Evolutionary conservation across 495 filamentous ascomycete species (phyloP).

Genomic region (Daldinia vernicosa): DNA sequence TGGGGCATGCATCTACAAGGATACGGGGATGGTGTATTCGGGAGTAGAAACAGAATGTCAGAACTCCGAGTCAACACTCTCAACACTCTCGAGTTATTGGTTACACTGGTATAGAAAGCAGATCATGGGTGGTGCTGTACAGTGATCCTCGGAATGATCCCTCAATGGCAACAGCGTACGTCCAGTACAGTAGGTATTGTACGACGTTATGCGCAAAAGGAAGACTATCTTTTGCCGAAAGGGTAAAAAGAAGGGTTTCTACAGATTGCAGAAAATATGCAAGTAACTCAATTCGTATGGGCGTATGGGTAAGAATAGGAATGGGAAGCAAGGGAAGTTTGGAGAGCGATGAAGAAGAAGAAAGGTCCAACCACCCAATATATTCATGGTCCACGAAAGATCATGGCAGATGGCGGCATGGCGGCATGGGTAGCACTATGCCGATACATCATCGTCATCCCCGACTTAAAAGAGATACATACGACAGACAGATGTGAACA

Average conservation of each 20-base stretch:
- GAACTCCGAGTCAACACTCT: slow-evolving; percentile 13
- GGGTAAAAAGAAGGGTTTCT: slow-evolving; percentile 15
- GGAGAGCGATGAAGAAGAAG: slow-evolving; percentile 12
- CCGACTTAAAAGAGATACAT: background rate
- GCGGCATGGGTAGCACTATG: slow-evolving; percentile 7
- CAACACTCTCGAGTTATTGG: slow-evolving; percentile 8
- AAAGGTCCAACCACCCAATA: slow-evolving; percentile 43
- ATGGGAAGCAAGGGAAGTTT: slow-evolving; percentile 8
- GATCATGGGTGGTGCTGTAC: background rate
- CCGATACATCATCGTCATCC: slow-evolving; percentile 36
- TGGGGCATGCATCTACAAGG: slow-evolving; percentile 23
- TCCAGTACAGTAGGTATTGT: slow-evolving; percentile 12
- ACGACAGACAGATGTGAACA: background rate
- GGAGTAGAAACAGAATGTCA: slow-evolving; percentile 3
- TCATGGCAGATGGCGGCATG: slow-evolving; percentile 6
- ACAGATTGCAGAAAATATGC: slow-evolving; percentile 36
- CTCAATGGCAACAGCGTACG: slow-evolving; percentile 10
- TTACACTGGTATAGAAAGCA: slow-evolving; percentile 10
- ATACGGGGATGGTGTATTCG: slow-evolving; percentile 13
- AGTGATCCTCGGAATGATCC: background rate
- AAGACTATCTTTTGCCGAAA: slow-evolving; percentile 23
- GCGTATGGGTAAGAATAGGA: slow-evolving; percentile 15
- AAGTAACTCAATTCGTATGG: slow-evolving; percentile 18
- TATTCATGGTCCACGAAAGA: slow-evolving; percentile 29
- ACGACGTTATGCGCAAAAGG: slow-evolving; percentile 20